These are phyloP conservation scores for Podospora bellae-mahoneyi DNA, from an alignment of 495 filamentous ascomycete species.

Conservation along the genomic window DNA sequence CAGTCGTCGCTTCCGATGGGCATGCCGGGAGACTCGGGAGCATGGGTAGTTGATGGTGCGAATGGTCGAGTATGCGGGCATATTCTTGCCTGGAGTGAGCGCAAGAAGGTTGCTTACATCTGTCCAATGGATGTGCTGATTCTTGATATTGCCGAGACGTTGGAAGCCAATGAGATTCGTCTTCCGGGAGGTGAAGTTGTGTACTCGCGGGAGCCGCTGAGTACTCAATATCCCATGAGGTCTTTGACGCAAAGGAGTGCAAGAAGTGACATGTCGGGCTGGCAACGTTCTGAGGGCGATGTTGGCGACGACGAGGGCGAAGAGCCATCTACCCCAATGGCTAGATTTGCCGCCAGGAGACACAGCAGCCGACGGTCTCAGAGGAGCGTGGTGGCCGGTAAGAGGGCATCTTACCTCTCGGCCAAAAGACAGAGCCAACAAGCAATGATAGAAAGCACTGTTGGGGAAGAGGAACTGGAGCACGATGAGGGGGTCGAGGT, in stretches of 20 bases:
- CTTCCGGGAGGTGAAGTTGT: conserved; percentile 46
- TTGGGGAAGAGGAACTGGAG: not conserved
- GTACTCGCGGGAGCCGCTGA: conserved; percentile 12
- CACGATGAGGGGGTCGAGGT: not conserved
- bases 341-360: not conserved
- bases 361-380: not conserved
- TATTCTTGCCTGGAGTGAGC: conserved; percentile 79
- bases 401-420: not conserved
- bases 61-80: conserved; percentile 82
- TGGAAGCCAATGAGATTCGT: conserved; percentile 55
- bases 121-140: conserved; percentile 91
- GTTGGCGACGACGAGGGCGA: not conserved
- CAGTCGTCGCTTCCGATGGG: conserved; percentile 38
- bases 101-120: conserved; percentile 76
- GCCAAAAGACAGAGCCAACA: not conserved
- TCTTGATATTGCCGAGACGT: conserved; percentile 73
- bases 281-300: not conserved
- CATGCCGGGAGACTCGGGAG: conserved; percentile 88
- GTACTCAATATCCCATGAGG: not conserved
- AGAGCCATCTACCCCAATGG: not conserved
- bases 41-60: conserved; percentile 84
- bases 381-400: not conserved
- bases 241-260: not conserved
- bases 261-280: not conserved
- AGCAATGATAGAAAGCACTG: not conserved